A percentile compares a stretch with the other conserved stretches of the same genome.
Evolutionary conservation across 805 yeast species (phyloP).

Genomic region (Schizosaccharomyces octosporus): DNA sequence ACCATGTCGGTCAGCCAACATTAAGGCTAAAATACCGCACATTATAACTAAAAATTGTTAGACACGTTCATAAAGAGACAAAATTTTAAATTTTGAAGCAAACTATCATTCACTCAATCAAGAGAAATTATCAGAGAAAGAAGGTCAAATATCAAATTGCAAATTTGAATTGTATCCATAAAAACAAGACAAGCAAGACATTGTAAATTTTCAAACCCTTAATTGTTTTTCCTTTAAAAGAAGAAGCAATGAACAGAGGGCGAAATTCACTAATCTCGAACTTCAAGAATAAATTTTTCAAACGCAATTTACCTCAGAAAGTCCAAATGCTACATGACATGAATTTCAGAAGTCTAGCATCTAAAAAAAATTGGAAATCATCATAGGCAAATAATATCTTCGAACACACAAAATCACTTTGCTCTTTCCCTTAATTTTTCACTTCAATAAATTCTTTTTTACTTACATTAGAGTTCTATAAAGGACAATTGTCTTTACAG

Average conservation of each 20-base stretch:
- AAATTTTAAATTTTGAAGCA: neutral
- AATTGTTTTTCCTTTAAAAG: too few species aligned
- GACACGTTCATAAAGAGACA: neutral
- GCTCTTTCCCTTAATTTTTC: too few species aligned
- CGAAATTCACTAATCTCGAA: neutral
- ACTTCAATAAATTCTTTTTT: too few species aligned
- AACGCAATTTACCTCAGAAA: neutral
- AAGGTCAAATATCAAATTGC: too few species aligned
- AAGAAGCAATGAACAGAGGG: too few species aligned
- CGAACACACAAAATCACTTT: too few species aligned
- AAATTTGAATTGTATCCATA: too few species aligned
- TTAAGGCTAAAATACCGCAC: constrained; percentile 91
- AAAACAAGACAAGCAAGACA: too few species aligned
- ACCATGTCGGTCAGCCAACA: constrained; percentile 45
- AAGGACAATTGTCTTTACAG: neutral
- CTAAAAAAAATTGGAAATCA: neutral
- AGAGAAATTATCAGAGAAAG: too few species aligned
- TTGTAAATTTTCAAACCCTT: too few species aligned
- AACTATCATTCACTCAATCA: too few species aligned
- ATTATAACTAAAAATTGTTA: constrained; percentile 16
- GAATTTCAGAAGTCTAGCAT: constrained; percentile 1
- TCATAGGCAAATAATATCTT: neutral
- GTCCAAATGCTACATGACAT: neutral
- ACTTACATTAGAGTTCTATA: neutral
- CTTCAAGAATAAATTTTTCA: neutral